Conservation (phyloP, 2,329 filamentous ascomycete species). For the Fusarium globosum region DNA sequence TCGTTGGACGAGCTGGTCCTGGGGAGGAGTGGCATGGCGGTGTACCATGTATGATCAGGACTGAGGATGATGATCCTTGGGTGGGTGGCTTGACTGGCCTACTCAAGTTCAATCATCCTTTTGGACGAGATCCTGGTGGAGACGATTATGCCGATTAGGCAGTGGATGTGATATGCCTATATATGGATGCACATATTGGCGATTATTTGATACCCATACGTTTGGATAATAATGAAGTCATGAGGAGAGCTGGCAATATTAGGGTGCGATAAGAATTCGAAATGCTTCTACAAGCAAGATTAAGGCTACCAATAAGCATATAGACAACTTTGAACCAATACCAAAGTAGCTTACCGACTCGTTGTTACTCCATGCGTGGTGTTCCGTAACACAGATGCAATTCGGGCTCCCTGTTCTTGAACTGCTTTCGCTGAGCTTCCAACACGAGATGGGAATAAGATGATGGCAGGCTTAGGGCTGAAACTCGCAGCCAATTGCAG, state of each 20-base stretch:
- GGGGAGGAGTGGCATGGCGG: conserved; percentile 75
- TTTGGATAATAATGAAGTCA: neutral
- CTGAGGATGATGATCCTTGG: conserved; percentile 88
- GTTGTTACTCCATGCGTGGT: neutral
- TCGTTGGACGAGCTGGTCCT: conserved; percentile 64
- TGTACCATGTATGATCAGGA: conserved; percentile 89
- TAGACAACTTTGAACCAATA: neutral
- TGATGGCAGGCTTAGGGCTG: conserved; percentile 6
- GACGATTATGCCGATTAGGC: conserved; percentile 46
- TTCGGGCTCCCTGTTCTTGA: neutral
- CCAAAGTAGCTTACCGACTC: neutral
- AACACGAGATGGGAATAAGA: neutral
- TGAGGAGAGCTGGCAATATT: neutral
- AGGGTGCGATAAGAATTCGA: neutral
- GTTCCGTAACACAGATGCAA: neutral
- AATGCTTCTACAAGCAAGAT: neutral
- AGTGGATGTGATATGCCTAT: neutral
- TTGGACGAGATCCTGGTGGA: conserved; percentile 66
- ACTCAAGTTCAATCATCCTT: conserved; percentile 97
- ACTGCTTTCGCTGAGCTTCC: neutral
- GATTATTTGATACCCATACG: conserved; percentile 33
- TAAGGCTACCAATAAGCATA: neutral
- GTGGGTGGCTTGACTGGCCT: conserved; percentile 93
- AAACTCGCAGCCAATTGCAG: neutral
- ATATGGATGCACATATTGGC: conserved; percentile 5